Evolutionary conservation across 2,329 filamentous ascomycete genomes (phyloP), one percentile per base, ranked within the genome.

Genomic region (Xylariomycetidae sp.): DNA sequence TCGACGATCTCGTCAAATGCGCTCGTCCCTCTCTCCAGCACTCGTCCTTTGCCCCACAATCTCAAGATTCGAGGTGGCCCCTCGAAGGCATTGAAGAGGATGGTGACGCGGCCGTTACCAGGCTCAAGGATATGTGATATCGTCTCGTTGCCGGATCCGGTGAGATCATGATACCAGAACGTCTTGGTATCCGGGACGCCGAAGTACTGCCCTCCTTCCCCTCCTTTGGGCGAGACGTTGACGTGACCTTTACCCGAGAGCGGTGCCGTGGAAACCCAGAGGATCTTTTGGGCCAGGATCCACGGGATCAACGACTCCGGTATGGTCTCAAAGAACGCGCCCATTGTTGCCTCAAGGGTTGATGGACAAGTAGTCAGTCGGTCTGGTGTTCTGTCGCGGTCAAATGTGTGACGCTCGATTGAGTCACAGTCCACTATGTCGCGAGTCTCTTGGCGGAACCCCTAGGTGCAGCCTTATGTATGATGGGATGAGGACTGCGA

Each of bases 81-180:
- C 18, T 63, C 56, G 31, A 65, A 64, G 2, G 60, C 56, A 27
- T 56, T 81, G 60, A 88, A 86, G 70, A 87, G 79, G 50, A 89
- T 61, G 5, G 82, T 86, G 13, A 84, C 70, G 12, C 85, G 73
- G 19, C 79, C 81, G 48, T 89, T 89, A 5, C 50, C 51, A 0
- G 53, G 55, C 51, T 90, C 84, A 4, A 14, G 29, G 10, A 31
- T 13, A 10, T 31, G 29, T 6, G 26, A 29, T 13, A 29, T 29
- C 14, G 26, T 29, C 13, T 29, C 26, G 13, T 29, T 29, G 12
- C 26, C 26, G 8, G 26, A 29, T 5, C 26, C 26, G 5, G 26
- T 29, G 14, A 29, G 5, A 12, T 29, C 26, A 13, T 14, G n/a
- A 16, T 29, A 29, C 26, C 26, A 29, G 26, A 29, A 29, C 5